Percentiles rank a stretch among this genome's conserved stretches.
Evolutionary conservation across 768 basidiomycete genomes (phyloP).

Genomic region (Butyriboletus loyo): DNA sequence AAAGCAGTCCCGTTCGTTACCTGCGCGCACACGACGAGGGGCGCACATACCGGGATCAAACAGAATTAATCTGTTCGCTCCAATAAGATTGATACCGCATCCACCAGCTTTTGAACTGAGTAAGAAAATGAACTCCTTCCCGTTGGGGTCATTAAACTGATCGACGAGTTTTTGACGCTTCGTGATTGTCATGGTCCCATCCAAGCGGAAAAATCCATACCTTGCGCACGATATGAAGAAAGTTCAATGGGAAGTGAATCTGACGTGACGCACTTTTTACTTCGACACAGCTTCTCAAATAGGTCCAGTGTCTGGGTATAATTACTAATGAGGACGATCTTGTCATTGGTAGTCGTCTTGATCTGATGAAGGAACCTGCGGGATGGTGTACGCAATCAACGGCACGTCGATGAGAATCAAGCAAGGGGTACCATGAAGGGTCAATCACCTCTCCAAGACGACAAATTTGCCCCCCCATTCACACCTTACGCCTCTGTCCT

Average conservation of each 20-base stretch:
- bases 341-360: slow-evolving; percentile 78
- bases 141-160: slow-evolving; percentile 90
- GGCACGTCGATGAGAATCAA: background rate
- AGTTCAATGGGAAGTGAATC: background rate
- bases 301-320: slow-evolving; percentile 94
- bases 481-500: slow-evolving; percentile 51
- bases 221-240: slow-evolving; percentile 37
- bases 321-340: slow-evolving; percentile 96
- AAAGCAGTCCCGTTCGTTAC: background rate
- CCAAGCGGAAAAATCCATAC: slow-evolving; percentile 88
- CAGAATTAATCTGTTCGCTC: slow-evolving; percentile 91
- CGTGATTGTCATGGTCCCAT: slow-evolving; percentile 88
- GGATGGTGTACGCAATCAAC: background rate
- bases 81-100: slow-evolving; percentile 95
- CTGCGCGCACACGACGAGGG: background rate
- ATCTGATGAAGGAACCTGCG: slow-evolving; percentile 82
- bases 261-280: slow-evolving; percentile 61
- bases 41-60: slow-evolving; percentile 81
- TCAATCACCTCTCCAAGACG: slow-evolving; percentile 79
- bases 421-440: background rate
- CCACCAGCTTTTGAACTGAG: slow-evolving; percentile 95
- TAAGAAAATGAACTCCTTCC: slow-evolving; percentile 92
- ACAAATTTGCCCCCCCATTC: slow-evolving; percentile 91
- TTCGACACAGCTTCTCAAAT: slow-evolving; percentile 85
- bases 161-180: slow-evolving; percentile 96